Conservation (phyloP, 192 early-diverging fungal genomes). For the Endogone sp. region DNA sequence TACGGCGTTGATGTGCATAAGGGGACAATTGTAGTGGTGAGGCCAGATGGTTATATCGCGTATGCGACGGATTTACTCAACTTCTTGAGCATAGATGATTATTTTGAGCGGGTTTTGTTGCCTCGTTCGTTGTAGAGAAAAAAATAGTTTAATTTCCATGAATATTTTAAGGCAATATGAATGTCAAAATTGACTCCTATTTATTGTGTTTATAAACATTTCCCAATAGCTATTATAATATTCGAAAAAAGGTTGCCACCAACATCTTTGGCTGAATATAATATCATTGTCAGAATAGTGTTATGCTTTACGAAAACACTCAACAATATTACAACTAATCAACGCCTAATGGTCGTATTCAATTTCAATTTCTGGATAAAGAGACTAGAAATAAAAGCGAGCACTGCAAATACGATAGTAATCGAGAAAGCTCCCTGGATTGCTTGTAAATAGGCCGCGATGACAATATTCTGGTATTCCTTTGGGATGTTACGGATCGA, state of each 20-base stretch:
- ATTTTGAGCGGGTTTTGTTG: not conserved
- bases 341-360: too few relatives aligned
- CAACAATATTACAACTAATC: too few relatives aligned
- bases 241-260: too few relatives aligned
- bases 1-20: slow-evolving; percentile 1
- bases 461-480: slow-evolving; percentile 4
- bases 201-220: too few relatives aligned
- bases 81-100: not conserved
- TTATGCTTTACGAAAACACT: too few relatives aligned
- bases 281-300: too few relatives aligned
- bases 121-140: not conserved
- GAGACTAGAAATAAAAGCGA: slow-evolving; percentile 8
- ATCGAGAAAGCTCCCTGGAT: slow-evolving; percentile 5
- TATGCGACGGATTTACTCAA: not conserved
- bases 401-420: not conserved
- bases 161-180: too few relatives aligned
- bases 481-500: slow-evolving; percentile 7
- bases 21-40: slow-evolving; percentile 6
- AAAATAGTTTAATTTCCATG: not conserved
- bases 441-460: slow-evolving; percentile 6
- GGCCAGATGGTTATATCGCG: slow-evolving; percentile 25
- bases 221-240: too few relatives aligned
- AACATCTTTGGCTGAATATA: too few relatives aligned
- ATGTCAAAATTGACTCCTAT: too few relatives aligned
- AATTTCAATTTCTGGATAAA: slow-evolving; percentile 3